A percentile compares a stretch with the other conserved stretches of the same genome.
These are phyloP conservation scores for Leccinum truebloodii DNA, from an alignment of 768 basidiomycete genomes.

Conservation along the genomic window DNA sequence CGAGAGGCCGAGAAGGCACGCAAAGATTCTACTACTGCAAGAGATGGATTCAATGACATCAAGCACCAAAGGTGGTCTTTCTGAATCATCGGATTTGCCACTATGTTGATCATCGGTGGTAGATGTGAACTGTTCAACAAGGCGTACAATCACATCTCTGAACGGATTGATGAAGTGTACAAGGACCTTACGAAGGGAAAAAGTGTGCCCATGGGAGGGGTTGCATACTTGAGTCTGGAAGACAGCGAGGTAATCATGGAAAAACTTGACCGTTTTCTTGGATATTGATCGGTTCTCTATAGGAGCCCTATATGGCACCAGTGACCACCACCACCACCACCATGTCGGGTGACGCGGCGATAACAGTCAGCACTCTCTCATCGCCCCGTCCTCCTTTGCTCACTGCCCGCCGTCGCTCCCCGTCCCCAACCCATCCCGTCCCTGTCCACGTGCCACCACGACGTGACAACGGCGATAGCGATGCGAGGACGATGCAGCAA, in stretches of 20 bases:
- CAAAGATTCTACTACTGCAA: slow-evolving; percentile 85
- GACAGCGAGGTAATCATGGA: slow-evolving; percentile 79
- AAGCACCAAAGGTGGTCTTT: slow-evolving; percentile 69
- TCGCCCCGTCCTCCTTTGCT: no score
- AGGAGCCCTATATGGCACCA: slow-evolving; percentile 67
- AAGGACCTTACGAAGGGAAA: slow-evolving; percentile 97
- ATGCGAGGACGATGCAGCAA: no score
- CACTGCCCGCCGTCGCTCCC: no score
- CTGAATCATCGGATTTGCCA: background rate
- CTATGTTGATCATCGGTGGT: slow-evolving; percentile 3
- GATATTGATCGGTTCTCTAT: slow-evolving; percentile 7
- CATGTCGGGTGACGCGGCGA: no score
- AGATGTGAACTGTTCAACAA: slow-evolving; percentile 88
- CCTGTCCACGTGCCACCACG: no score
- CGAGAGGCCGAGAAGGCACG: slow-evolving; percentile 90
- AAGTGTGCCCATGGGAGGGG: slow-evolving; percentile 91
- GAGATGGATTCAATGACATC: slow-evolving; percentile 88
- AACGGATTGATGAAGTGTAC: slow-evolving; percentile 93
- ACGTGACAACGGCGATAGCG: no score
- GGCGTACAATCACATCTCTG: slow-evolving; percentile 95
- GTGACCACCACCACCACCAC: no score
- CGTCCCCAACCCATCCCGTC: no score
- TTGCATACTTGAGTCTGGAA: slow-evolving; percentile 94
- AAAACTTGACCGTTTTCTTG: slow-evolving; percentile 23
- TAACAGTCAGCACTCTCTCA: no score